These are phyloP conservation scores for Fusarium transvaalense DNA, from an alignment of 2,329 filamentous ascomycete genomes.

Conservation along the genomic window DNA sequence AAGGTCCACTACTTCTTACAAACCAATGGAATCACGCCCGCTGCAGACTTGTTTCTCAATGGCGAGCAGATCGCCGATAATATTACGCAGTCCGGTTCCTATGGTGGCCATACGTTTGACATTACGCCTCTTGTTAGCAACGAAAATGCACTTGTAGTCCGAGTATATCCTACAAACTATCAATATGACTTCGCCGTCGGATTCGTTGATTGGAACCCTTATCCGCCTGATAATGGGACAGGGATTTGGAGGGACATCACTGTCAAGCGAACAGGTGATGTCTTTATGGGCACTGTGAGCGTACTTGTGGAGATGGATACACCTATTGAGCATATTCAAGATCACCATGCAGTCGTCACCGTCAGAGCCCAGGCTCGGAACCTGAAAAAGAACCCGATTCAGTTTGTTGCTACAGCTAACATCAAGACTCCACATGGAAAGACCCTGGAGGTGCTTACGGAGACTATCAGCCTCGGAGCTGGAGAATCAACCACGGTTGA, in stretches of 20 bases:
- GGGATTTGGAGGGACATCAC: constrained; percentile 1
- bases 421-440: background rate
- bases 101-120: background rate
- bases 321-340: background rate
- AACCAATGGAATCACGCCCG: constrained; percentile 2
- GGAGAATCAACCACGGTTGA: background rate
- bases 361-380: background rate
- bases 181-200: background rate
- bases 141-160: background rate
- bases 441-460: background rate
- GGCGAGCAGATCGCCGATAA: constrained; percentile 1
- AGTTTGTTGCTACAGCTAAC: background rate
- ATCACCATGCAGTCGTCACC: background rate
- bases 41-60: constrained; percentile 4
- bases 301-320: background rate
- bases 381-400: background rate
- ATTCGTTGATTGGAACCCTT: constrained; percentile 5
- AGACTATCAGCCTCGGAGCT: background rate
- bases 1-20: background rate
- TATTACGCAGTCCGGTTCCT: constrained; percentile 1
- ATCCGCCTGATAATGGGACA: constrained; percentile 1
- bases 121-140: background rate
- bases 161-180: background rate
- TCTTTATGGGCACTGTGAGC: background rate
- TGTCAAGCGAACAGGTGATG: background rate